phyloP scores from a whole-genome alignment of 164 flowering plant genomes.

The Berberis vulgaris region DNA sequence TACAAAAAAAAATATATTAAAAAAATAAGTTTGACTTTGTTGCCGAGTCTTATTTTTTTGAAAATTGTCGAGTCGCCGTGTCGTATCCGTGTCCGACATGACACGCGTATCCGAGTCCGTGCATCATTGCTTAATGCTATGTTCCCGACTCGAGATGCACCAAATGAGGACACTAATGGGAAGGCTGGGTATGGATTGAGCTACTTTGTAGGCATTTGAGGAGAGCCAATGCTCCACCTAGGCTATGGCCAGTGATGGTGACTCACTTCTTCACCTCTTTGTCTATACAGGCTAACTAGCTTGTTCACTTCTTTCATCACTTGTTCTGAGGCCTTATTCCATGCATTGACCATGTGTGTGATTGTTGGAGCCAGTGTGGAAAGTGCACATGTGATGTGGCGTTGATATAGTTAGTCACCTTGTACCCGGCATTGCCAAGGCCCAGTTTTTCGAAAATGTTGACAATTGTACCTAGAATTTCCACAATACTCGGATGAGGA shows the following conservation, averaged over 20 bases:
- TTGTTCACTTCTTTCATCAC: constrained; percentile 41
- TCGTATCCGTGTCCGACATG: too few species aligned
- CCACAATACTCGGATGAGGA: constrained; percentile 48
- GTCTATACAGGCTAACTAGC: constrained; percentile 24
- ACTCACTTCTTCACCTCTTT: constrained; percentile 49
- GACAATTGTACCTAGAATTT: constrained; percentile 36
- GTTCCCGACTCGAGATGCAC: constrained; percentile 62
- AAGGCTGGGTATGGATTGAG: constrained; percentile 19
- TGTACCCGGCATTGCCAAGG: constrained; percentile 35
- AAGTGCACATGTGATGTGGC: constrained; percentile 53
- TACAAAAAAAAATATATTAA: too few species aligned
- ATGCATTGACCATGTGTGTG: constrained; percentile 23
- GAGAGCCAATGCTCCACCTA: constrained; percentile 62
- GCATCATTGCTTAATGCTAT: constrained; percentile 19
- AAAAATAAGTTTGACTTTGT: too few species aligned
- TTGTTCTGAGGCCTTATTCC: constrained; percentile 58
- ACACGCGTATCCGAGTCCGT: too few species aligned
- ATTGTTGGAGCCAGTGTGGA: constrained; percentile 41
- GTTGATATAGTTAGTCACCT: constrained; percentile 44
- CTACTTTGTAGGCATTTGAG: constrained; percentile 49
- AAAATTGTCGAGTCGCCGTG: too few species aligned
- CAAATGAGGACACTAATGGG: constrained; percentile 52
- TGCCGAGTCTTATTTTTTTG: too few species aligned
- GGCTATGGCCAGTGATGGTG: constrained; percentile 66
- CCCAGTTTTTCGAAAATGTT: constrained; percentile 34